Evolutionary conservation across 108 stramenopile species (phyloP), one percentile per base, ranked within the genome.

Genomic region (Chaetoceros muelleri): DNA sequence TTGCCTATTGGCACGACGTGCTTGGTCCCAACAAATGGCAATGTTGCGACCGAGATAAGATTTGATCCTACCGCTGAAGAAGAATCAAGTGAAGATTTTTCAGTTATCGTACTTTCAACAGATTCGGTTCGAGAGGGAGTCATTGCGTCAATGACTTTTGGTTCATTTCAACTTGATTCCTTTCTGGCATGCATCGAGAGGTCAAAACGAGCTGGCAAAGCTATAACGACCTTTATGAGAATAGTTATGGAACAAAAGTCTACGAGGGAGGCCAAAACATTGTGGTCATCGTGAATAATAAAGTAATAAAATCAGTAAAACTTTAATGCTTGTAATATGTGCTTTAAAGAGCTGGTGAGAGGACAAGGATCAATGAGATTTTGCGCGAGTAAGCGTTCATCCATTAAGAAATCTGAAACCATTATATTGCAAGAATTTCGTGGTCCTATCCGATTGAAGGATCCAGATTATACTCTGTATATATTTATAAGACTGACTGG

Each of bases 1-100:
- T 27, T 93, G n/a, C 87, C 91, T 13, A 72, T 89, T 19, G 85
- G 85, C 2, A 67, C 79, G 23, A 87, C 85, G 7, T 90, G 82
- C 65, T 63, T 80, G 31, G 63, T 83, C 0, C 18, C 21, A 52
- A 18, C 16, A 28, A 44, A 62, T 34, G 54, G 29, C 23, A 19
- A 30, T 59, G 29, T 23, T 19, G 45, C 52, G 51, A 21, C 50
- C 5, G 21, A 49, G 0, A 57, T 78, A 20, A 66, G 55, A 57
- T 65, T 90, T 59, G 76, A 77, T 60, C 71, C 74, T 18, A 63
- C 61, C 18, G 28, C 55, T 2, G 52, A 48, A 0, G 72, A 79
- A 65, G 81, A 78, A 61, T 23, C 53, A 16, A 52, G 67, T 17
- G 69, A 67, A 19, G 64, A 74, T 30, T 54, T 60, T 34, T 55